Conservation (phyloP, 2,329 filamentous ascomycete genomes). For the Colletotrichum shisoi region DNA sequence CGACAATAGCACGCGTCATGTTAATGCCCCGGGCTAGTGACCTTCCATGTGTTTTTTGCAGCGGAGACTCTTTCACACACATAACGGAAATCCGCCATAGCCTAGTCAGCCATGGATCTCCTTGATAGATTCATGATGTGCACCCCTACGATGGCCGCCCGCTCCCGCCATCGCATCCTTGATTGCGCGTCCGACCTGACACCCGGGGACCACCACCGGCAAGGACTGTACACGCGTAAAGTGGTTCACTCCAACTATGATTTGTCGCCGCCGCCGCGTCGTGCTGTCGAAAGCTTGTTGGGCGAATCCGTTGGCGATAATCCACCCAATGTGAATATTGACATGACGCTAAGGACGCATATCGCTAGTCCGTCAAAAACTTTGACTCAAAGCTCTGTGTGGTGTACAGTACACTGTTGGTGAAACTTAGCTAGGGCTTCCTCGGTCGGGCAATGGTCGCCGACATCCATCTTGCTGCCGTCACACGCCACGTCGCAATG, state of each 20-base stretch:
- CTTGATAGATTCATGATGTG: constrained; percentile 21
- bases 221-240: constrained; percentile 40
- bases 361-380: constrained; percentile 30
- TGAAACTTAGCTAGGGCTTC: constrained; percentile 36
- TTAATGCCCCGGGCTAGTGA: constrained; percentile 40
- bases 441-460: constrained; percentile 25
- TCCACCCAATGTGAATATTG: constrained; percentile 17
- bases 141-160: constrained; percentile 30
- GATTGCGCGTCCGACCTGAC: constrained; percentile 24
- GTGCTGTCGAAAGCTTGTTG: constrained; percentile 33
- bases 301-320: constrained; percentile 21
- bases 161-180: constrained; percentile 28
- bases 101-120: constrained; percentile 30
- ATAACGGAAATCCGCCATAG: constrained; percentile 40
- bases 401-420: constrained; percentile 15
- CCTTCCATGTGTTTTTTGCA: constrained; percentile 23
- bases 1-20: constrained; percentile 42
- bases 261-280: constrained; percentile 23
- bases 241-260: constrained; percentile 40
- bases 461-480: constrained; percentile 17
- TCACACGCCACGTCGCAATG: constrained; percentile 18
- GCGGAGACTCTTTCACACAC: constrained; percentile 38
- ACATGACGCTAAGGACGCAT: constrained; percentile 26
- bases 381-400: constrained; percentile 29
- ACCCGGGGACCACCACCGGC: constrained; percentile 8